phyloP scores from a whole-genome alignment of 2,329 filamentous ascomycete genomes.

The Trichophyton rubrum region DNA sequence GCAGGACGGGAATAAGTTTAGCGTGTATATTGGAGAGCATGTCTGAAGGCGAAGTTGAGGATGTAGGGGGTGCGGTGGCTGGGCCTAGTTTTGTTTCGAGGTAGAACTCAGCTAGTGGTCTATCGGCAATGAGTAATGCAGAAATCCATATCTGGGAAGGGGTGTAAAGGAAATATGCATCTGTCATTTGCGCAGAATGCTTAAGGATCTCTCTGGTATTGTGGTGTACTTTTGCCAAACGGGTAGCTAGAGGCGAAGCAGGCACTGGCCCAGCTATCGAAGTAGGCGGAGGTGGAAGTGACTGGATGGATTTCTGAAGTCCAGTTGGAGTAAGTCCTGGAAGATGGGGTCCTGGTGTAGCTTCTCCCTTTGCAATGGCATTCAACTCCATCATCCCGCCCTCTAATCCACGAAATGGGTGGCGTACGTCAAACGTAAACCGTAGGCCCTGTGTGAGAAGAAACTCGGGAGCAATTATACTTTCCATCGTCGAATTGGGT shows the following conservation, averaged over 20 bases:
- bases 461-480: conserved; percentile 84
- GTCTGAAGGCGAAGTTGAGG: conserved; percentile 2
- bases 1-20: conserved; percentile 28
- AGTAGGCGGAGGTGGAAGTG: conserved; percentile 28
- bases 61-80: conserved; percentile 9
- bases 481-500: conserved; percentile 59
- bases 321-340: conserved; percentile 21
- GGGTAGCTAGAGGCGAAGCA: conserved; percentile 27
- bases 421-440: conserved; percentile 85
- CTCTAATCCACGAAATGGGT: conserved; percentile 78
- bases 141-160: conserved; percentile 89
- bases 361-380: conserved; percentile 51
- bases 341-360: conserved; percentile 23
- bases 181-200: conserved; percentile 70
- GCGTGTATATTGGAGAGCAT: conserved; percentile 23
- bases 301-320: conserved; percentile 21
- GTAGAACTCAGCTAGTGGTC: conserved; percentile 33
- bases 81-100: conserved; percentile 32
- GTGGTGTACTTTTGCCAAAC: conserved; percentile 54
- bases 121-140: conserved; percentile 62
- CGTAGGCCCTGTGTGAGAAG: conserved; percentile 81
- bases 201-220: conserved; percentile 62
- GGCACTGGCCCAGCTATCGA: conserved; percentile 23
- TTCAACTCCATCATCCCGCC: conserved; percentile 74
- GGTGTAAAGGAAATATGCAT: conserved; percentile 94